Conservation (phyloP, 2,329 filamentous ascomycete species). For the Trichoderma sp. region DNA sequence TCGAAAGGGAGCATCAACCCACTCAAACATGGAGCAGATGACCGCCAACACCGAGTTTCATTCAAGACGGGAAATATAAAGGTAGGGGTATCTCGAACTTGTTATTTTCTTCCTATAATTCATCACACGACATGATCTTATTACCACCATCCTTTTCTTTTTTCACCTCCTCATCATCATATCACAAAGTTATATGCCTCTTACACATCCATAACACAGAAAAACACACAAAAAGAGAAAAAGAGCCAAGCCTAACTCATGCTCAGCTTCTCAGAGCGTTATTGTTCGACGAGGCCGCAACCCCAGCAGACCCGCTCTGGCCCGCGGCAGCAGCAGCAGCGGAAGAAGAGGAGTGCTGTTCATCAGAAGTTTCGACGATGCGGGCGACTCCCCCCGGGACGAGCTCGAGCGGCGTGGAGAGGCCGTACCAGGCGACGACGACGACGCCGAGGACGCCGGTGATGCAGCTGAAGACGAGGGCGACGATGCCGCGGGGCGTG, state of each 20-base stretch:
- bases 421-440: slow-evolving; percentile 68
- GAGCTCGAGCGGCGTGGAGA: slow-evolving; percentile 31
- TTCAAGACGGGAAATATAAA: neutral
- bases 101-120: neutral
- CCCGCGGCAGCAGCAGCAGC: neutral
- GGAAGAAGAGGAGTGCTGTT: neutral
- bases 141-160: neutral
- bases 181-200: neutral
- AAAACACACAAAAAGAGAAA: neutral
- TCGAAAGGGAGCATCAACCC: too few relatives aligned
- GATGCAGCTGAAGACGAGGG: slow-evolving; percentile 71
- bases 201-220: neutral
- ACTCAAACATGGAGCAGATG: too few relatives aligned
- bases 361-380: slow-evolving; percentile 28
- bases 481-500: slow-evolving; percentile 70
- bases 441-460: slow-evolving; percentile 69
- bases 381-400: slow-evolving; percentile 22
- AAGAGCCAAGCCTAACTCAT: neutral
- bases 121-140: slow-evolving; percentile 13
- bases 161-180: neutral
- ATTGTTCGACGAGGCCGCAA: neutral
- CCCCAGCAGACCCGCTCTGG: neutral
- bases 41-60: neutral
- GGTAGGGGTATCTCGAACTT: slow-evolving; percentile 24
- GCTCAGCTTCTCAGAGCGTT: neutral